Evolutionary conservation across 805 yeast species (phyloP).

Genomic region (Candida andamanensis): DNA sequence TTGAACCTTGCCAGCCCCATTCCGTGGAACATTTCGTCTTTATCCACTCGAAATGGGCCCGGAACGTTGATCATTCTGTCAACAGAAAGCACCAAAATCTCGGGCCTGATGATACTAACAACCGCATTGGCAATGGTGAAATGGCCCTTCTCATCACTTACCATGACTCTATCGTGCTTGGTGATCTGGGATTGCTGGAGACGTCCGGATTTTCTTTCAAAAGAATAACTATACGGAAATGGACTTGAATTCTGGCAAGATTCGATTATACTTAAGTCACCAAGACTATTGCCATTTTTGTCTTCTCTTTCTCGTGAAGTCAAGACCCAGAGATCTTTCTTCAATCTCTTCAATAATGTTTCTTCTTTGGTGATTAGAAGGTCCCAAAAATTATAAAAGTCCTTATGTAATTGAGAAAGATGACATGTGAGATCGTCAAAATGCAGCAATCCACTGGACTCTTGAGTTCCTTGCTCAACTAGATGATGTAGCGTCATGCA

Average conservation of each 20-base stretch:
- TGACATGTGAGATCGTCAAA: slow-evolving; percentile 50
- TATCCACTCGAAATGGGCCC: slow-evolving; percentile 61
- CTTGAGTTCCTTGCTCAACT: slow-evolving; percentile 53
- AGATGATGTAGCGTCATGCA: slow-evolving; percentile 67
- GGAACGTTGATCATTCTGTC: slow-evolving; percentile 27
- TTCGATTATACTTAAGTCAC: slow-evolving; percentile 39
- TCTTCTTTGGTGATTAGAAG: slow-evolving; percentile 69
- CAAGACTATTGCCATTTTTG: slow-evolving; percentile 53
- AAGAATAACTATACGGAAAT: slow-evolving; percentile 42
- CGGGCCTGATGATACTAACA: slow-evolving; percentile 40
- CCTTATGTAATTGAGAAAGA: slow-evolving; percentile 37
- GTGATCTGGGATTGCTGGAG: slow-evolving; percentile 42
- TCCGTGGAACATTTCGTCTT: slow-evolving; percentile 71
- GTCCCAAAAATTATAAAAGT: slow-evolving; percentile 73
- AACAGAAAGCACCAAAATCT: slow-evolving; percentile 45
- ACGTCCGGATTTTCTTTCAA: slow-evolving; percentile 36
- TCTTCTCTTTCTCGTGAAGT: slow-evolving; percentile 56
- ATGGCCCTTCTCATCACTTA: slow-evolving; percentile 80
- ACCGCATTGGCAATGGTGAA: slow-evolving; percentile 66
- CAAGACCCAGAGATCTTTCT: slow-evolving; percentile 66
- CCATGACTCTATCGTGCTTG: slow-evolving; percentile 57
- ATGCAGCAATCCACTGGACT: slow-evolving; percentile 45
- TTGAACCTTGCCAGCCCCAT: slow-evolving; percentile 75
- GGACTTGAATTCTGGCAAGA: slow-evolving; percentile 11
- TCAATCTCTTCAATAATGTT: slow-evolving; percentile 44